phyloP scores from a whole-genome alignment of 2,329 filamentous ascomycete species.

The Ambrosiella cleistominuta region DNA sequence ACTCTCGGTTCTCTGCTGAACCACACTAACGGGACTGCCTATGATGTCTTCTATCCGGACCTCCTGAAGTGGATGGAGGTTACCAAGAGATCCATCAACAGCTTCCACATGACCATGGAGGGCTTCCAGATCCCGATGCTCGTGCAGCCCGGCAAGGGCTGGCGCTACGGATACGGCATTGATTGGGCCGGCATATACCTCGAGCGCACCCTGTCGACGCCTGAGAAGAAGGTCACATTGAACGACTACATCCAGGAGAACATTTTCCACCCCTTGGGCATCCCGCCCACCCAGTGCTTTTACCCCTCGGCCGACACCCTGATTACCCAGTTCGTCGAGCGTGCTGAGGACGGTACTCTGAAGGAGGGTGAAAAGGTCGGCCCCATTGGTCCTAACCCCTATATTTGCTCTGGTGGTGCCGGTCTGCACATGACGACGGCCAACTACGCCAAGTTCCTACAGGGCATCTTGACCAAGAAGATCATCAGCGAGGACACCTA shows the following conservation, averaged over 20 bases:
- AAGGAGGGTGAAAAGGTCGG: constrained; percentile 10
- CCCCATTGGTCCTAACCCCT: constrained; percentile 18
- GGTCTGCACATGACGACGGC: constrained; percentile 26
- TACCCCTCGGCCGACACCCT: constrained; percentile 17
- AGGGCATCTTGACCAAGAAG: constrained; percentile 19
- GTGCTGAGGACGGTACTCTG: constrained; percentile 15
- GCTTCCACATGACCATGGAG: constrained; percentile 20
- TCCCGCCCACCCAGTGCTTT: constrained; percentile 19
- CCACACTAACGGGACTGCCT: constrained; percentile 30
- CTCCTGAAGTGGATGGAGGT: constrained; percentile 24
- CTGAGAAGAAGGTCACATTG: constrained; percentile 20
- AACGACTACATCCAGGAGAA: constrained; percentile 22
- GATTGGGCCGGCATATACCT: constrained; percentile 32
- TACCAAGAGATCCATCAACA: constrained; percentile 19
- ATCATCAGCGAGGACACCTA: constrained; percentile 19
- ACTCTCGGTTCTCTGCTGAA: constrained; percentile 29
- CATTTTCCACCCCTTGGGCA: constrained; percentile 22
- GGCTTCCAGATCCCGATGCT: constrained; percentile 26
- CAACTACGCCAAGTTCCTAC: constrained; percentile 24
- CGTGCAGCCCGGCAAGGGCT: constrained; percentile 29
- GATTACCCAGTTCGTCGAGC: not conserved
- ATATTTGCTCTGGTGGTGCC: constrained; percentile 26
- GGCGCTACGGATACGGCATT: constrained; percentile 29
- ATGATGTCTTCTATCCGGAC: constrained; percentile 25
- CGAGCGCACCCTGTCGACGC: constrained; percentile 17